Evolutionary conservation across 176 grass and related monocot genomes (phyloP).

Genomic region (Calamus simplicifolius): DNA sequence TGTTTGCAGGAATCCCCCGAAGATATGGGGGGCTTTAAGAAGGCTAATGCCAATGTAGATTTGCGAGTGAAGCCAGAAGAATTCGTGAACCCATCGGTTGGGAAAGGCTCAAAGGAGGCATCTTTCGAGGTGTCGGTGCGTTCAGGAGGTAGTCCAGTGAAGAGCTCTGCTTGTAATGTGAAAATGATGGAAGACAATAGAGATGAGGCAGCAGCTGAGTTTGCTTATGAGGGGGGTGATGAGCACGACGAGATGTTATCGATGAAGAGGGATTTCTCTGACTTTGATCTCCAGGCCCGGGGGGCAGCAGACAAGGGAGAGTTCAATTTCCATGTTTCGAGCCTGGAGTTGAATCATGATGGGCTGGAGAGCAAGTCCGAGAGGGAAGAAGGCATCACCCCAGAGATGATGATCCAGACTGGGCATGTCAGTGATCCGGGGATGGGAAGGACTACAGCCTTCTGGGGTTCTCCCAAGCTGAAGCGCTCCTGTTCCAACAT

Average conservation of each 20-base stretch:
- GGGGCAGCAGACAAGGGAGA: constrained; percentile 11
- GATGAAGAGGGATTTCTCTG: constrained; percentile 15
- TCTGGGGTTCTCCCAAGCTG: constrained; percentile 23
- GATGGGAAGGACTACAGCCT: neutral
- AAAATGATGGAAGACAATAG: constrained; percentile 5
- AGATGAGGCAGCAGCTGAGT: constrained; percentile 9
- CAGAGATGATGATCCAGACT: constrained; percentile 6
- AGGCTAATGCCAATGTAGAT: constrained; percentile 27
- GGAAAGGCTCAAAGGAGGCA: neutral
- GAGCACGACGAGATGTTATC: constrained; percentile 27
- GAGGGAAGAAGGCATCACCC: constrained; percentile 9
- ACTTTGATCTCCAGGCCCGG: constrained; percentile 21
- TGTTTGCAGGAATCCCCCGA: constrained; percentile 34
- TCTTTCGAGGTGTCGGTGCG: neutral
- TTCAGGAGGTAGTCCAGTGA: neutral
- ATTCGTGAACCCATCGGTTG: constrained; percentile 17
- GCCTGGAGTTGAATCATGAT: constrained; percentile 5
- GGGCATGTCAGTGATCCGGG: constrained; percentile 20
- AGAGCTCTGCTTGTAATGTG: neutral
- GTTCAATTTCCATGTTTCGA: neutral
- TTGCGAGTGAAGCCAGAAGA: constrained; percentile 65
- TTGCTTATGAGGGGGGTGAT: constrained; percentile 22
- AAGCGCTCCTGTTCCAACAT: constrained; percentile 92
- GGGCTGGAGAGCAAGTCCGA: neutral
- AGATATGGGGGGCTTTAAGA: constrained; percentile 23